Base-by-base conservation (phyloP, 768 basidiomycete species). In the Plicaturopsis crispa region DNA sequence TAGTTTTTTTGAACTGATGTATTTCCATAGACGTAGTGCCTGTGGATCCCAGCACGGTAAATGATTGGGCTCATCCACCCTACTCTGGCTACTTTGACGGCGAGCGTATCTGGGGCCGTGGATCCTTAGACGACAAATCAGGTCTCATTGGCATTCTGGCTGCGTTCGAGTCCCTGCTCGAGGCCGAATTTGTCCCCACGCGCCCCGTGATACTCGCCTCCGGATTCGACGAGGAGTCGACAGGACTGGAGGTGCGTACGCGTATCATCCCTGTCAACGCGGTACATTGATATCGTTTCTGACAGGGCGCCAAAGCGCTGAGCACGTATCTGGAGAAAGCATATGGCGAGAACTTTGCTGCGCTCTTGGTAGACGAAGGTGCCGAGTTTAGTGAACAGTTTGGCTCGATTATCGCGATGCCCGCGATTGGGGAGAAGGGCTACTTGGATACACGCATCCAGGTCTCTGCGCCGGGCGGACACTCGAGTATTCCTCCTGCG, bases 331-430 rank as follows among this genome's bases (percentile, higher is more conserved):
- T 96, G 21, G 54, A 75, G 33, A 47, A 67, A 3, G 68, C 64
- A 12, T 93, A 86, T 52, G 91, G 90, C 24, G 54, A 72, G 42
- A 58, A 89, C 50, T 72, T 74, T 4, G 78, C 89, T 52, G 77
- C 84, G 0, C 68, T 94, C 53, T 56, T 96, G 31, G 68, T 97
- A 23, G 93, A 97, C 51, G 93, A 97, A 66, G 91, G 92, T 14
- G 6, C 31, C 22, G 7, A 5, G 30, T 42, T 33, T 11, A 33
- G 48, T 50, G 1, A 66, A 78, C 28, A 48, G 62, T 21, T 71
- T 65, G 39, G 80, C 79, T 5, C 66, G 8, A 55, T 75, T 8
- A 59, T 87, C 39, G 80, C 84, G 3, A 60, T 60, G 0, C 80
- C 79, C 6, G 82, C 66, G 2, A 71, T 84, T 18, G 75, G 75